These are phyloP conservation scores for Aspergillus novoparasiticus DNA, from an alignment of 2,329 filamentous ascomycete genomes.

Conservation along the genomic window DNA sequence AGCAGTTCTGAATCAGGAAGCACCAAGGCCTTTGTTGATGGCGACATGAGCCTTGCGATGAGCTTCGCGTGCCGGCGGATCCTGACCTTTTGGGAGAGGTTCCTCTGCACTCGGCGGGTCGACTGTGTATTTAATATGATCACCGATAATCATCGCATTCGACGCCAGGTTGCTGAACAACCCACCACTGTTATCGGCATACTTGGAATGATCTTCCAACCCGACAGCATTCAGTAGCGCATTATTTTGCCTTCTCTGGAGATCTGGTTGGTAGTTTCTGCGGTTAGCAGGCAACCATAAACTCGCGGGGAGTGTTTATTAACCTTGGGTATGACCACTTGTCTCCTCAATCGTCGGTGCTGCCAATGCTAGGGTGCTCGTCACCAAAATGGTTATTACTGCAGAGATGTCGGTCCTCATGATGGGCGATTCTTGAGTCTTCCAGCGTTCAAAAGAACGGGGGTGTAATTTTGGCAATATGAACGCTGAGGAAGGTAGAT, in stretches of 20 bases:
- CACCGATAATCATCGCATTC: not conserved
- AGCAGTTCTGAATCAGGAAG: not conserved
- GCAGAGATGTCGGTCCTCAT: not conserved
- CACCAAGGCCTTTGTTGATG: not conserved
- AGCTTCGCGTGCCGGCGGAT: not conserved
- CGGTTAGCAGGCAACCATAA: not conserved
- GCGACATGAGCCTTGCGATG: slow-evolving; percentile 5
- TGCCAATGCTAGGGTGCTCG: not conserved
- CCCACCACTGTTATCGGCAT: not conserved
- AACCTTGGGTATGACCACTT: not conserved
- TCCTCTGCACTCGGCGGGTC: not conserved
- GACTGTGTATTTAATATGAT: slow-evolving; percentile 2
- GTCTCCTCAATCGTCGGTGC: not conserved
- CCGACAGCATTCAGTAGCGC: not conserved
- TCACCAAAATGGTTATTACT: not conserved
- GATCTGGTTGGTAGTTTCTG: not conserved
- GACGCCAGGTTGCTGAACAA: not conserved
- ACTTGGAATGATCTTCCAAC: not conserved
- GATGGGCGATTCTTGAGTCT: not conserved
- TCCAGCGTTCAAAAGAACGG: not conserved
- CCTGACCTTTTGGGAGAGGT: not conserved
- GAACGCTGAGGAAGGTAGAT: not conserved
- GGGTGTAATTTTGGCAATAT: not conserved
- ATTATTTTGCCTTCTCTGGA: not conserved
- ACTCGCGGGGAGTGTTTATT: not conserved